Conservation (phyloP, 2,329 filamentous ascomycete genomes). For the Sporothrix variecibatus region DNA sequence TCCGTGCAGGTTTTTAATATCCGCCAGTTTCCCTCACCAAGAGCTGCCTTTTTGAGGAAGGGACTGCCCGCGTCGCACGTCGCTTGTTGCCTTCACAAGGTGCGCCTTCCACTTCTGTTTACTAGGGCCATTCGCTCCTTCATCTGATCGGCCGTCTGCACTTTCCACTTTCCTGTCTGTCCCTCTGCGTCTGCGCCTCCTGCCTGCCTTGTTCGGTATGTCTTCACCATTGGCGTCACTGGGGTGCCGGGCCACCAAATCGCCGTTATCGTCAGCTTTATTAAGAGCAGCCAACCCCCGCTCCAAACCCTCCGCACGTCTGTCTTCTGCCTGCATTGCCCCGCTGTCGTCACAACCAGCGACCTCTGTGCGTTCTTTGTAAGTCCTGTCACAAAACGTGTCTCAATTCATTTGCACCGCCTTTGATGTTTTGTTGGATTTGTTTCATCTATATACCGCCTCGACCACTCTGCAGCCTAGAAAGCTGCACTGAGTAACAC, state of each 20-base stretch:
- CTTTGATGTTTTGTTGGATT: not conserved
- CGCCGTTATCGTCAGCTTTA: constrained; percentile 23
- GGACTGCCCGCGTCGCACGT: not conserved
- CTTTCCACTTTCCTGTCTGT: not conserved
- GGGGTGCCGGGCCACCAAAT: constrained; percentile 24
- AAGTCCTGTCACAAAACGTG: constrained; percentile 13
- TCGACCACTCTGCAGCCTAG: not conserved
- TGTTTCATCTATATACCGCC: not conserved
- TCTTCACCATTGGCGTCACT: constrained; percentile 23
- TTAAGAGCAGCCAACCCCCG: constrained; percentile 26
- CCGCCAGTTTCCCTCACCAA: constrained; percentile 2
- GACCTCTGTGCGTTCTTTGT: constrained; percentile 20
- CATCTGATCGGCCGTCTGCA: not conserved
- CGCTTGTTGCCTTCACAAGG: constrained; percentile 5
- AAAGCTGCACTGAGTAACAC: constrained; percentile 10
- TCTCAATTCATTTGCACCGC: not conserved
- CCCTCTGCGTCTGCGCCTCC: not conserved
- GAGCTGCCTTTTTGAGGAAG: constrained; percentile 22
- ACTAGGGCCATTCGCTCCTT: constrained; percentile 19
- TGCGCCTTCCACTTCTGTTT: constrained; percentile 8
- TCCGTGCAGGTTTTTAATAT: constrained; percentile 2
- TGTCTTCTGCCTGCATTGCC: constrained; percentile 21
- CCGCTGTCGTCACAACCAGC: constrained; percentile 30
- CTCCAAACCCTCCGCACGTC: constrained; percentile 19
- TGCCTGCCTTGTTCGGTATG: constrained; percentile 24